These are phyloP conservation scores for Daldinia sp. DNA, from an alignment of 2,329 filamentous ascomycete genomes.

Conservation along the genomic window DNA sequence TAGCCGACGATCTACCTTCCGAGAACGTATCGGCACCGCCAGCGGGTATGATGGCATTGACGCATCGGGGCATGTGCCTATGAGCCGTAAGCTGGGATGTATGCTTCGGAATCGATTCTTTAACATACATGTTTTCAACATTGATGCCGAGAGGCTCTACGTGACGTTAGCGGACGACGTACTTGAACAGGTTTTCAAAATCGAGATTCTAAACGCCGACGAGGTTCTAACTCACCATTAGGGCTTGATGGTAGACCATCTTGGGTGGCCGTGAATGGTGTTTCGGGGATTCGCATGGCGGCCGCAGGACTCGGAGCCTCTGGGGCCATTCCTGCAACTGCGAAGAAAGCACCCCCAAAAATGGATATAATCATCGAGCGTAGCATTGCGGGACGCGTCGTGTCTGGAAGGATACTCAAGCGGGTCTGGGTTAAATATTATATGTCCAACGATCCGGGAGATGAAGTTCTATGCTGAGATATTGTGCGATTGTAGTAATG, in stretches of 20 bases:
- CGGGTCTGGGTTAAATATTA: not conserved
- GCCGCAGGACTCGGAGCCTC: not conserved
- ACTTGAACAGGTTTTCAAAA: not conserved
- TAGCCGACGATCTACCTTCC: not conserved
- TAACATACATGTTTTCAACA: not conserved
- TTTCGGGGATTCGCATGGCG: not conserved
- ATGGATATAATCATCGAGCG: too few species aligned
- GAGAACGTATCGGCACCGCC: not conserved
- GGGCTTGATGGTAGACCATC: not conserved
- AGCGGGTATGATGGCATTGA: constrained; percentile 7
- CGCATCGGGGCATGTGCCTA: constrained; percentile 1
- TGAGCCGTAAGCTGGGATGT: not conserved
- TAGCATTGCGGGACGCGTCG: constrained; percentile 32
- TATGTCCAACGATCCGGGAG: not conserved
- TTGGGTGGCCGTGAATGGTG: not conserved
- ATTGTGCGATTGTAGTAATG: not conserved
- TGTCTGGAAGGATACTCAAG: not conserved
- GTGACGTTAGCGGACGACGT: not conserved
- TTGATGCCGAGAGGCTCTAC: not conserved
- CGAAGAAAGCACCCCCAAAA: not conserved
- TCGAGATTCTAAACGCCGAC: not conserved
- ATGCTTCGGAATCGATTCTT: not conserved
- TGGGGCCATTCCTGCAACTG: not conserved
- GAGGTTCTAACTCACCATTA: not conserved
- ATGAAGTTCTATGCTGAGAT: not conserved